phyloP scores from a whole-genome alignment of 169 alveolate genomes.

The Plasmodium fragile region DNA sequence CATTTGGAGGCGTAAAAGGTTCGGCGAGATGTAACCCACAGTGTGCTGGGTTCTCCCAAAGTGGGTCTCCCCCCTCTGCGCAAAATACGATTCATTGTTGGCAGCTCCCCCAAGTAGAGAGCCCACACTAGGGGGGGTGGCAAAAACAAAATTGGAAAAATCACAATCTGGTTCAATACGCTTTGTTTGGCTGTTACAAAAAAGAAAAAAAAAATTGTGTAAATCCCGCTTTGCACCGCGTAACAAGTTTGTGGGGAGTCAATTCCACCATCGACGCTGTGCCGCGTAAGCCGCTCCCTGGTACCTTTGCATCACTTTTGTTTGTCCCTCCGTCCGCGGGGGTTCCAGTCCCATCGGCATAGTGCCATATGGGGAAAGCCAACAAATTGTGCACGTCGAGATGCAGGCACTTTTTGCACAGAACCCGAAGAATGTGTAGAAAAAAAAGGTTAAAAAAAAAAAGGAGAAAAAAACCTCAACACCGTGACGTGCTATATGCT shows the following conservation, averaged over 20 bases:
- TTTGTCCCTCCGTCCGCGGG: background rate
- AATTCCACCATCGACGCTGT: background rate
- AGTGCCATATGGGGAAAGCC: background rate
- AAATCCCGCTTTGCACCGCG: background rate
- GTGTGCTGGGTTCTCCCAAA: background rate
- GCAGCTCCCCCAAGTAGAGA: background rate
- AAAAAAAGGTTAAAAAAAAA: background rate
- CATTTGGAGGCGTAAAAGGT: conserved; percentile 73
- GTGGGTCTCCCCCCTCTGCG: background rate
- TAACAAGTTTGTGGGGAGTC: background rate
- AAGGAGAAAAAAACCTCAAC: background rate
- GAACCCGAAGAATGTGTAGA: background rate
- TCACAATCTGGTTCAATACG: background rate
- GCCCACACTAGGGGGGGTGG: background rate
- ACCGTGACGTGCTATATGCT: background rate
- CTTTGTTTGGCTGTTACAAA: background rate
- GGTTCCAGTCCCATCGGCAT: background rate
- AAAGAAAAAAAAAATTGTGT: background rate
- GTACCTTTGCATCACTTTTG: background rate
- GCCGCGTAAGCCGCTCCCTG: background rate
- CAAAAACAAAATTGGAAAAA: background rate
- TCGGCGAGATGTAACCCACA: background rate
- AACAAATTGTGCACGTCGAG: background rate
- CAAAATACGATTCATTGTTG: background rate
- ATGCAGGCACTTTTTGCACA: background rate